A percentile compares a stretch with the other conserved stretches of the same genome.
These are phyloP conservation scores for Vigna unguiculata DNA, from an alignment of 306 rosid species.

Conservation along the genomic window DNA sequence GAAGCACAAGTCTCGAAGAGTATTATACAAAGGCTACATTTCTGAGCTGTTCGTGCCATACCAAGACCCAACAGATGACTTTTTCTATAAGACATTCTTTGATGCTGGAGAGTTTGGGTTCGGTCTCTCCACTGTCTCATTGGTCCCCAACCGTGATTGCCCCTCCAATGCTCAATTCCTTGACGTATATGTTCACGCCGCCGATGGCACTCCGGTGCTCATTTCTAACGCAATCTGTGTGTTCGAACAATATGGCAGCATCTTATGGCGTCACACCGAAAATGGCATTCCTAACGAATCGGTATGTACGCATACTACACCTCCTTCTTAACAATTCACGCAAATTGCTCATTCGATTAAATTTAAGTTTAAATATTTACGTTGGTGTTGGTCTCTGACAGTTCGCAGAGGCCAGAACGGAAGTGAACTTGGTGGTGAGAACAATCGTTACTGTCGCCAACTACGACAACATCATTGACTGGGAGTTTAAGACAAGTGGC, in stretches of 20 bases:
- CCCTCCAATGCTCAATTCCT: slow-evolving; percentile 47
- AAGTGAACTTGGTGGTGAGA: slow-evolving; percentile 50
- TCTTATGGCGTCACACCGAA: slow-evolving; percentile 59
- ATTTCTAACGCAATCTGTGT: slow-evolving; percentile 46
- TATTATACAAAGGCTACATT: slow-evolving; percentile 50
- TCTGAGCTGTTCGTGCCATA: slow-evolving; percentile 55
- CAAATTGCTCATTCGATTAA: not conserved
- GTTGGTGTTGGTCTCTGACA: not conserved
- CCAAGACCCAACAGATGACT: slow-evolving; percentile 55
- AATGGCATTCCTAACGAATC: slow-evolving; percentile 37
- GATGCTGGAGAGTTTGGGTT: slow-evolving; percentile 57
- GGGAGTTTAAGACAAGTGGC: slow-evolving; percentile 58
- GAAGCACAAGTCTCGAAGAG: slow-evolving; percentile 47
- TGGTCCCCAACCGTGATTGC: slow-evolving; percentile 45
- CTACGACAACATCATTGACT: slow-evolving; percentile 54
- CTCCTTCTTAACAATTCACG: not conserved
- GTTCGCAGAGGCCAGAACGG: slow-evolving; percentile 42
- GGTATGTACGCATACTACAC: not conserved
- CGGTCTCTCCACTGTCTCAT: slow-evolving; percentile 43
- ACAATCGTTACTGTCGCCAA: slow-evolving; percentile 43
- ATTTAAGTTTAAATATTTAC: not conserved
- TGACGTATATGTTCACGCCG: slow-evolving; percentile 14
- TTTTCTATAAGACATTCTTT: slow-evolving; percentile 50
- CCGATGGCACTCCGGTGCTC: slow-evolving; percentile 7
- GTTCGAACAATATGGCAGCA: slow-evolving; percentile 44